phyloP scores from a whole-genome alignment of 192 early-diverging fungal genomes.

The Coemansia sp. region DNA sequence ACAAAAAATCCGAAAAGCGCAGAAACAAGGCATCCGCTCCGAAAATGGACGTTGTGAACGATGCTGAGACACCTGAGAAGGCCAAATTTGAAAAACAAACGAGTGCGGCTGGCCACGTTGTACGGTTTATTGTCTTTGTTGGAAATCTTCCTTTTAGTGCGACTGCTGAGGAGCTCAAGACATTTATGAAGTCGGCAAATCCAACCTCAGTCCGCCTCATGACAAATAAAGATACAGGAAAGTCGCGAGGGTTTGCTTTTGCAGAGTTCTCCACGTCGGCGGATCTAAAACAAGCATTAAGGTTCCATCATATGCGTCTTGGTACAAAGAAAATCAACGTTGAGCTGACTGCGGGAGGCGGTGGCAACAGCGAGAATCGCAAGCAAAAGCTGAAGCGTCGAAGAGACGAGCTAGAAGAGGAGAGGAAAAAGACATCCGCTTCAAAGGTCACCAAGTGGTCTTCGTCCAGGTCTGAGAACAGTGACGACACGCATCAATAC shows the following conservation, averaged over 20 bases:
- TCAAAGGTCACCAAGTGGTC: conserved; percentile 25
- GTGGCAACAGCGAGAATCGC: conserved; percentile 60
- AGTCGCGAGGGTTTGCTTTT: conserved; percentile 75
- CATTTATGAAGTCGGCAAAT: conserved; percentile 61
- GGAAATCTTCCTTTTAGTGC: conserved; percentile 67
- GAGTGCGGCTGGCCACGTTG: conserved; percentile 17
- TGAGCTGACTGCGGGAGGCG: conserved; percentile 72
- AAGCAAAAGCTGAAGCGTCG: conserved; percentile 39
- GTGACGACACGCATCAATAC: neutral
- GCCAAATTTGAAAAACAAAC: conserved; percentile 32
- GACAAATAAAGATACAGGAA: conserved; percentile 68
- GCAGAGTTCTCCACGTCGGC: conserved; percentile 61
- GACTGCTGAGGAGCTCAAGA: conserved; percentile 62
- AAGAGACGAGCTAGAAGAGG: conserved; percentile 41
- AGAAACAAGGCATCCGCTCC: conserved; percentile 3
- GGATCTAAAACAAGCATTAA: conserved; percentile 62
- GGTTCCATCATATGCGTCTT: conserved; percentile 63
- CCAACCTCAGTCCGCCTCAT: conserved; percentile 64
- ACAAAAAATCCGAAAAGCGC: conserved; percentile 14
- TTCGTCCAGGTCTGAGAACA: neutral
- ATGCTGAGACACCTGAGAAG: conserved; percentile 12
- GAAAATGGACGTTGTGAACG: neutral
- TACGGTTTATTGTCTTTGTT: conserved; percentile 62
- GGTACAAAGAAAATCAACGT: conserved; percentile 70
- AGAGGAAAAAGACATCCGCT: conserved; percentile 22